Percentiles rank a stretch among this genome's conserved stretches.
Conservation (phyloP, 2,329 filamentous ascomycete species). For the Fusarium duplospermum region DNA sequence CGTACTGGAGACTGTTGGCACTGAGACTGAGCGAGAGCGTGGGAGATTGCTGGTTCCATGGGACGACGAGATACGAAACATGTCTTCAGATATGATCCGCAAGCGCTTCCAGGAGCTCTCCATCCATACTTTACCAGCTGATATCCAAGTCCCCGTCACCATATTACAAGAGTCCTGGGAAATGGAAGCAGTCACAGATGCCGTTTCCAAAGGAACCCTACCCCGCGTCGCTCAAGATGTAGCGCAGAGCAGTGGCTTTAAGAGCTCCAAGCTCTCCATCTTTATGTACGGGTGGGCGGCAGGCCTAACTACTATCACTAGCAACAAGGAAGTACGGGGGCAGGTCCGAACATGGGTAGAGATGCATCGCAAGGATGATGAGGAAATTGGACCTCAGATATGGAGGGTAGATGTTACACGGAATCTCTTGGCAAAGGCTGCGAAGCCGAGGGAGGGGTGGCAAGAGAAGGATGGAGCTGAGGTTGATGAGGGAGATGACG, state of each 20-base stretch:
- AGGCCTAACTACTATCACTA: constrained; percentile 51
- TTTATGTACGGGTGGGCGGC: constrained; percentile 55
- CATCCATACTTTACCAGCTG: constrained; percentile 45
- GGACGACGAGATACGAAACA: constrained; percentile 28
- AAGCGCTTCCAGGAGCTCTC: constrained; percentile 49
- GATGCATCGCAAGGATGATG: constrained; percentile 40
- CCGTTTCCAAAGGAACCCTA: constrained; percentile 43
- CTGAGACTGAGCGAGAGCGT: constrained; percentile 50
- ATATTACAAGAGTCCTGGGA: constrained; percentile 47
- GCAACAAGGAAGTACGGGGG: constrained; percentile 55
- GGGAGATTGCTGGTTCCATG: constrained; percentile 50
- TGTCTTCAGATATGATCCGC: constrained; percentile 31
- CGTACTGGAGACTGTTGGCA: constrained; percentile 52
- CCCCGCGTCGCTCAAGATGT: constrained; percentile 51
- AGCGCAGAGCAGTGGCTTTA: constrained; percentile 47
- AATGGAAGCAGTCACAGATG: constrained; percentile 38
- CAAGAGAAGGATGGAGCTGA: constrained; percentile 9
- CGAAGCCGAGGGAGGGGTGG: constrained; percentile 39
- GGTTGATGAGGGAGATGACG: constrained; percentile 9
- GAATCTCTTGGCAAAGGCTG: constrained; percentile 51
- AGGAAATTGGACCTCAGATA: constrained; percentile 49
- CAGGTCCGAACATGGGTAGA: constrained; percentile 52
- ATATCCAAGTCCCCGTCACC: constrained; percentile 51
- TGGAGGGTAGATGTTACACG: constrained; percentile 51
- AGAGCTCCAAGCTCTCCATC: constrained; percentile 52